These are phyloP conservation scores for Bimuria novae-zelandiae DNA, from an alignment of 2,329 filamentous ascomycete genomes.

Conservation along the genomic window DNA sequence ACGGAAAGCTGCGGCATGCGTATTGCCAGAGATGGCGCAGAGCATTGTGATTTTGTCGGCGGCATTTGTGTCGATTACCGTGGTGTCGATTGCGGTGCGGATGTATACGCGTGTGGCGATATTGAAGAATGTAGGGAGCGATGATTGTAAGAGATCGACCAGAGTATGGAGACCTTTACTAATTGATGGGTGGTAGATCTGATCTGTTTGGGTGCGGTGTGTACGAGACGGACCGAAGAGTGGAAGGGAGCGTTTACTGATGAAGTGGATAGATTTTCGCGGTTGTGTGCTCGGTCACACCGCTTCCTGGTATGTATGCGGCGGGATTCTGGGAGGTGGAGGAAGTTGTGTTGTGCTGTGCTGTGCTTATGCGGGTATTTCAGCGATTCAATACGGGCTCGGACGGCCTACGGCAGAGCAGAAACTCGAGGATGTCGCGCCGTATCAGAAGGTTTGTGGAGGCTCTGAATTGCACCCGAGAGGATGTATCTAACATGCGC, in stretches of 20 bases:
- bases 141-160: neutral
- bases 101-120: neutral
- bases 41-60: neutral
- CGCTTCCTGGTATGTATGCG: conserved; percentile 3
- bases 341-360: too few species aligned
- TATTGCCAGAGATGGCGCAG: too few species aligned
- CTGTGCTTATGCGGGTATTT: too few species aligned
- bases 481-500: too few species aligned
- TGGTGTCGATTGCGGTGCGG: neutral
- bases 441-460: conserved; percentile 3
- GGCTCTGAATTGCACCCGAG: too few species aligned
- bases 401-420: neutral
- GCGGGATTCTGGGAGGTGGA: too few species aligned
- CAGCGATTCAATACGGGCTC: neutral
- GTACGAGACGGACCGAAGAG: neutral
- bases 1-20: too few species aligned
- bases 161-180: neutral
- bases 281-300: neutral
- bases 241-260: neutral
- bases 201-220: neutral
- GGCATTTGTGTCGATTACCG: neutral
- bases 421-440: neutral
- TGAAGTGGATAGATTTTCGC: neutral
- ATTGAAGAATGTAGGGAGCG: neutral
- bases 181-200: neutral